Conservation (phyloP, 2,329 filamentous ascomycete genomes). For the Aureobasidium sp. region DNA sequence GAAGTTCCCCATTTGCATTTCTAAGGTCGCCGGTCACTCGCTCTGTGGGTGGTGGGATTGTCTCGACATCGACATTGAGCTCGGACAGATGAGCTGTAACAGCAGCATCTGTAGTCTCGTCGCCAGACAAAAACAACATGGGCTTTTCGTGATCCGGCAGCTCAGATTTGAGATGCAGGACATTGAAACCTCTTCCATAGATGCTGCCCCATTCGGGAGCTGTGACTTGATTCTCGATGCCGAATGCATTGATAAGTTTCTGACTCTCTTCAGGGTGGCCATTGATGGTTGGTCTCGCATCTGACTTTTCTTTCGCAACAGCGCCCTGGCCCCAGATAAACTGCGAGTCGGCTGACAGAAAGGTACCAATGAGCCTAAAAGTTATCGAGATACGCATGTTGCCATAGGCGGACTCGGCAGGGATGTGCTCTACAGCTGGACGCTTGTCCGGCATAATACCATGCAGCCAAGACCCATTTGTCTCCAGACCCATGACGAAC, state of each 20-base stretch:
- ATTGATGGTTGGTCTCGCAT: constrained; percentile 60
- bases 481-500: constrained; percentile 70
- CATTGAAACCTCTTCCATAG: constrained; percentile 80
- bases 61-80: constrained; percentile 20
- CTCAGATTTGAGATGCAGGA: constrained; percentile 52
- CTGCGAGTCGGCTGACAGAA: constrained; percentile 56
- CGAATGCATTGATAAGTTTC: constrained; percentile 70
- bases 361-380: constrained; percentile 84
- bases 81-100: constrained; percentile 29
- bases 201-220: constrained; percentile 66
- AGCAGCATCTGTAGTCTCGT: constrained; percentile 26
- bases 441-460: constrained; percentile 87
- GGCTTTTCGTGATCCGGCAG: constrained; percentile 28
- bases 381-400: constrained; percentile 86
- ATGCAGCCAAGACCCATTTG: constrained; percentile 85
- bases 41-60: constrained; percentile 15
- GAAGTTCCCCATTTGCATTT: constrained; percentile 13
- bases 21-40: constrained; percentile 12
- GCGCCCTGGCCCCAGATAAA: constrained; percentile 92
- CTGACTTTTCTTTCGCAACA: constrained; percentile 54
- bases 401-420: constrained; percentile 62
- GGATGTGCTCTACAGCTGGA: constrained; percentile 56
- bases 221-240: constrained; percentile 67
- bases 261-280: constrained; percentile 61
- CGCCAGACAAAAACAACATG: constrained; percentile 33